Evolutionary conservation across 768 basidiomycete genomes (phyloP).

Genomic region (Myochromella boudieri): DNA sequence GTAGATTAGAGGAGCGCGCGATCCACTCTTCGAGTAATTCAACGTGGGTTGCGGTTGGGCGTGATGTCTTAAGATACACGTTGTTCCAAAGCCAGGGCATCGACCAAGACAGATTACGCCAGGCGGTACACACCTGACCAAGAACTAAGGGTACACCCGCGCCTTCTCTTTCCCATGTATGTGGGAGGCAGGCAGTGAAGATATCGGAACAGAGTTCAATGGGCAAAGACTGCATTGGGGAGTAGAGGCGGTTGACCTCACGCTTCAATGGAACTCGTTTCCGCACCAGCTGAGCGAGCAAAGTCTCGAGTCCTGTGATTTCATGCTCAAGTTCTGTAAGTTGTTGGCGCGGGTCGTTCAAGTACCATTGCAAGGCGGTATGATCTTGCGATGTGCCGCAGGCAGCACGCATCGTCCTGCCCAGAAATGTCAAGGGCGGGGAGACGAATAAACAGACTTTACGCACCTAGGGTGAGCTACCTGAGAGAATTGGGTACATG

Average conservation of each 20-base stretch:
- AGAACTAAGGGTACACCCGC: constrained; percentile 19
- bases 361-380: constrained; percentile 1
- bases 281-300: constrained; percentile 13
- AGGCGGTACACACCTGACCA: constrained; percentile 26
- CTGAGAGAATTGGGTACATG: neutral
- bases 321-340: constrained; percentile 16
- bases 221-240: constrained; percentile 18
- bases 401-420: constrained; percentile 1
- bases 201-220: constrained; percentile 21
- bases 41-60: constrained; percentile 17
- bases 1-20: constrained; percentile 23
- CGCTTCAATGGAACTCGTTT: constrained; percentile 18
- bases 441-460: neutral
- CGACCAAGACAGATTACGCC: constrained; percentile 29
- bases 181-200: constrained; percentile 15
- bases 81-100: constrained; percentile 28
- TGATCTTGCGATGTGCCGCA: constrained; percentile 1
- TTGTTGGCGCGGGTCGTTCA: constrained; percentile 16
- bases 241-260: constrained; percentile 14
- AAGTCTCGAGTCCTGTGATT: constrained; percentile 11
- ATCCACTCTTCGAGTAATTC: constrained; percentile 27
- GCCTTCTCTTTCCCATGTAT: constrained; percentile 2
- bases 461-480: neutral
- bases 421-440: neutral
- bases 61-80: constrained; percentile 19